Conservation (phyloP, 73 alveolate genomes). For the Tetrahymena elliotti region DNA sequence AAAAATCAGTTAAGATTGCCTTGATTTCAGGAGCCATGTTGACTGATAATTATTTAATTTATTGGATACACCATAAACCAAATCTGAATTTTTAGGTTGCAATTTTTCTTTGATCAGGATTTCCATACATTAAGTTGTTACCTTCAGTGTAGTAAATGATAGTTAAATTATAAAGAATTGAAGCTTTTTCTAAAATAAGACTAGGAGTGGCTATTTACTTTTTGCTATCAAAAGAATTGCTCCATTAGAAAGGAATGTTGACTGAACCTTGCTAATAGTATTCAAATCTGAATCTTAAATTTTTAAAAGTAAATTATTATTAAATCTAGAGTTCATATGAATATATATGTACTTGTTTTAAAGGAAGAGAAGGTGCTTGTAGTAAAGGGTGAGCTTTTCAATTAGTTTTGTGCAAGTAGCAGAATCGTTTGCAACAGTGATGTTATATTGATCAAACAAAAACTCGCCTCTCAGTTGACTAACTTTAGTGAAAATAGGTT, state of each 20-base stretch:
- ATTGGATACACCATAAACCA: not conserved
- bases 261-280: not conserved
- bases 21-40: not conserved
- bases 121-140: not conserved
- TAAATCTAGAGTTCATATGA: no score
- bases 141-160: not conserved
- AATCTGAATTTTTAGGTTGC: not conserved
- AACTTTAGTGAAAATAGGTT: not conserved
- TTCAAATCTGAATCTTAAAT: not conserved
- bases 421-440: not conserved
- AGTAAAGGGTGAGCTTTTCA: not conserved
- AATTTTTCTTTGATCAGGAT: not conserved
- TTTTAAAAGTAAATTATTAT: not conserved
- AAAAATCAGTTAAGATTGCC: not conserved
- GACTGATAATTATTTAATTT: not conserved
- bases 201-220: not conserved
- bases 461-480: not conserved
- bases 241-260: not conserved
- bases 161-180: not conserved
- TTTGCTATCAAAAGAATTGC: not conserved
- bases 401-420: not conserved
- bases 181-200: not conserved
- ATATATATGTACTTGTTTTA: no score
- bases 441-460: not conserved
- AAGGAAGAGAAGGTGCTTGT: not conserved